Evolutionary conservation across 2,329 filamentous ascomycete species (phyloP).

Genomic region (Penicillium sp.): DNA sequence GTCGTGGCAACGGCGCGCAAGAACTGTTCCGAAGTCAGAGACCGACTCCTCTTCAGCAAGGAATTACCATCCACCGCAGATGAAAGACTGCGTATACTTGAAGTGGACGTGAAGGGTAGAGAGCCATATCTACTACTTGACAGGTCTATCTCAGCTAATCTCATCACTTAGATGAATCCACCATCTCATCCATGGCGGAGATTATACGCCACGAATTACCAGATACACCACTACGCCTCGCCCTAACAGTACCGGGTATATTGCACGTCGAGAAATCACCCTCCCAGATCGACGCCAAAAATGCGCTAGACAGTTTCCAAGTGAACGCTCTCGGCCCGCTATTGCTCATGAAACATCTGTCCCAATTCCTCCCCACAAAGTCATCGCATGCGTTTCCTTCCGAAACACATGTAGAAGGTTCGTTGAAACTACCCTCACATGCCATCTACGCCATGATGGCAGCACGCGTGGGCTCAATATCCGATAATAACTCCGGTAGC

Average conservation of each 20-base stretch:
- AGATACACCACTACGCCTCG: conserved; percentile 61
- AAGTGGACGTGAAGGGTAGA: conserved; percentile 58
- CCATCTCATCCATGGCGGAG: conserved; percentile 58
- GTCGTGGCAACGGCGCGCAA: conserved; percentile 61
- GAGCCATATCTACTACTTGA: background rate
- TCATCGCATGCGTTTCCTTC: conserved; percentile 40
- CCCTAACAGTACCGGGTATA: conserved; percentile 68
- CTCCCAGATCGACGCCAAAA: conserved; percentile 59
- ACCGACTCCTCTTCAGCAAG: conserved; percentile 52
- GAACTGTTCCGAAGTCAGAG: conserved; percentile 50
- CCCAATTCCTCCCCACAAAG: conserved; percentile 64
- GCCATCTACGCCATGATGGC: conserved; percentile 73
- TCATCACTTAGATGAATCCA: conserved; percentile 55
- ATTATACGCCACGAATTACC: conserved; percentile 56
- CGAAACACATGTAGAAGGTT: conserved; percentile 15
- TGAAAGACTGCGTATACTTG: conserved; percentile 51
- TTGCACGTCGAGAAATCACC: conserved; percentile 72
- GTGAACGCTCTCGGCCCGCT: conserved; percentile 74
- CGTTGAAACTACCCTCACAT: conserved; percentile 47
- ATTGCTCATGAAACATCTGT: conserved; percentile 74
- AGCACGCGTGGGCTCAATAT: conserved; percentile 71
- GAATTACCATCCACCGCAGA: conserved; percentile 40
- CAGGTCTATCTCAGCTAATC: background rate
- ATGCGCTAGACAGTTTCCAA: conserved; percentile 66
- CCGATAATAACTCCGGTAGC: conserved; percentile 70